Evolutionary conservation across 2,329 filamentous ascomycete genomes (phyloP).

Genomic region (Cladophialophora exuberans): DNA sequence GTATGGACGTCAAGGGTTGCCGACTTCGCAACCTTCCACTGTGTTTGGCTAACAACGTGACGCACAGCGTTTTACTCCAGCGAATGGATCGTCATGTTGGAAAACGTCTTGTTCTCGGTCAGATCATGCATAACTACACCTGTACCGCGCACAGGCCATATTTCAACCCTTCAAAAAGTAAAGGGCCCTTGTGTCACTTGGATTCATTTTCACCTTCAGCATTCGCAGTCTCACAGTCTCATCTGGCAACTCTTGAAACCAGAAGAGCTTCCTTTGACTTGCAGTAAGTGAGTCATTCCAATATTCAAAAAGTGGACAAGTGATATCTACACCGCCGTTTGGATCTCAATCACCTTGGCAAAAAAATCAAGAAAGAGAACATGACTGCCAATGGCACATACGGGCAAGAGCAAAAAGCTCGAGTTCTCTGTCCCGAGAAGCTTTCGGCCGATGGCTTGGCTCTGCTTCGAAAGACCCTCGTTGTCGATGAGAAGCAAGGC

Average conservation of each 20-base stretch:
- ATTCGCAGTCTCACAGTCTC: neutral
- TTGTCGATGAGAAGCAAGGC: slow-evolving; percentile 69
- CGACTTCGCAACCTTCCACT: too few species aligned
- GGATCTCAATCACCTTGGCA: neutral
- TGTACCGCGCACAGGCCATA: too few species aligned
- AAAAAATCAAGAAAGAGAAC: neutral
- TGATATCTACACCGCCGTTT: neutral
- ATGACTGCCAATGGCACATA: slow-evolving; percentile 20
- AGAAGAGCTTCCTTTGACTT: neutral
- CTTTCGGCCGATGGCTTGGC: slow-evolving; percentile 77
- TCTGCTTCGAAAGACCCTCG: slow-evolving; percentile 66
- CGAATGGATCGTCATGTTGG: too few species aligned
- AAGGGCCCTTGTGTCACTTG: neutral
- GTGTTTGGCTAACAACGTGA: neutral
- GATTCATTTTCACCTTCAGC: too few species aligned
- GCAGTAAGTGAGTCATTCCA: neutral
- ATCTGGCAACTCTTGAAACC: neutral
- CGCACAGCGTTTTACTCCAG: slow-evolving; percentile 1
- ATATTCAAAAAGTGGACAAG: neutral
- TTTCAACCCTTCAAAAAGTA: neutral
- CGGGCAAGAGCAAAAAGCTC: slow-evolving; percentile 41
- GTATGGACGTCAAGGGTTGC: too few species aligned
- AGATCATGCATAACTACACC: too few species aligned
- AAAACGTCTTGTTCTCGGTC: neutral
- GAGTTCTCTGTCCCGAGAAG: slow-evolving; percentile 76